A percentile compares a stretch with the other conserved stretches of the same genome.
Conservation (phyloP, 202 grass and related monocot species). For the Thinopyrum obtusiflorum region DNA sequence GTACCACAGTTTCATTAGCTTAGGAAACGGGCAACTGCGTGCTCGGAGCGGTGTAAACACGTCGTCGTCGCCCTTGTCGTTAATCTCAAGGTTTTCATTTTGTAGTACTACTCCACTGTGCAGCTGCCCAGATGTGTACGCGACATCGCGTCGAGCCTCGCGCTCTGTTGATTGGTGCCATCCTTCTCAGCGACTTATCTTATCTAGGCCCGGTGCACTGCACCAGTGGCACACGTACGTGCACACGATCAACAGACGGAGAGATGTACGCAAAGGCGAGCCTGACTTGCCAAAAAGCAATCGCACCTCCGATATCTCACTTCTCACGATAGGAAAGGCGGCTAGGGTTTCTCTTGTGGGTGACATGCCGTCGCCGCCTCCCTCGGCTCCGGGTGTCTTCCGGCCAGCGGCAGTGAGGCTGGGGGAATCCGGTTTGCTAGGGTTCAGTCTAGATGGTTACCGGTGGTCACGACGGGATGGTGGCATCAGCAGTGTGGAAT, state of each 20-base stretch:
- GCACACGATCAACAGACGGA: background rate
- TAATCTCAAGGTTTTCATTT: constrained; percentile 23
- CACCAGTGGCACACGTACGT: background rate
- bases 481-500: too few relatives aligned
- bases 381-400: too few relatives aligned
- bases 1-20: background rate
- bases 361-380: too few relatives aligned
- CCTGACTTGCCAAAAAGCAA: background rate
- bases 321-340: too few relatives aligned
- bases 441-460: too few relatives aligned
- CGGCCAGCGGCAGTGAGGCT: too few relatives aligned
- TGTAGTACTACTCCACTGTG: background rate
- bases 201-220: background rate
- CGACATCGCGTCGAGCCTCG: background rate
- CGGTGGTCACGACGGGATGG: too few relatives aligned
- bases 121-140: background rate
- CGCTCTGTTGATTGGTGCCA: background rate
- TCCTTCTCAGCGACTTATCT: background rate
- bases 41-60: background rate
- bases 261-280: background rate
- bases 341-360: too few relatives aligned
- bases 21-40: background rate
- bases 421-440: too few relatives aligned
- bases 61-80: constrained; percentile 11
- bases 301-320: too few relatives aligned